phyloP scores from a whole-genome alignment of 306 rosid species.

The Arachis hypogaea region DNA sequence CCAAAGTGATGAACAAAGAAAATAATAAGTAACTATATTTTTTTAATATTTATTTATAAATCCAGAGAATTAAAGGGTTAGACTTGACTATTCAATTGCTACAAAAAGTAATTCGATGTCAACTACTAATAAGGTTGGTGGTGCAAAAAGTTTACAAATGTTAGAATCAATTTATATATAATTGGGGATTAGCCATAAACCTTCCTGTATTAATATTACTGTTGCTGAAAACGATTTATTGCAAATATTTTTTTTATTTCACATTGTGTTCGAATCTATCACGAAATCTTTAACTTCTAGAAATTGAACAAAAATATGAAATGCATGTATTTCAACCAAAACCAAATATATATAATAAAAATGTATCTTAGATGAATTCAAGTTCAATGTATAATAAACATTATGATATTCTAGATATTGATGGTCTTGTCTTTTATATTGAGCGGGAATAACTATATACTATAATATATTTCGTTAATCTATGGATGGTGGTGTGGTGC shows the following conservation, averaged over 20 bases:
- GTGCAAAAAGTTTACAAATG: background rate
- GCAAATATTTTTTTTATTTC: background rate
- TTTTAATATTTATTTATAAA: background rate
- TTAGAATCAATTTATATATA: background rate
- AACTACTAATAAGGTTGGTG: background rate
- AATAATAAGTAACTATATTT: background rate
- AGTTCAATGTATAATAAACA: background rate
- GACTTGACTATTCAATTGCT: conserved; percentile 4
- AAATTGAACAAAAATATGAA: background rate
- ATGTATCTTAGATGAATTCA: background rate
- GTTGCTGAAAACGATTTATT: background rate
- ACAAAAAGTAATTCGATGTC: background rate
- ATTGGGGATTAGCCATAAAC: background rate
- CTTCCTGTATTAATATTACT: background rate
- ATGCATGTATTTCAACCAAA: background rate
- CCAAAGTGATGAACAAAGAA: background rate
- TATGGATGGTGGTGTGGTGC: no score
- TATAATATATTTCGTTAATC: no score
- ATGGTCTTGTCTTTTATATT: no score
- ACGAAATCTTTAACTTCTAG: conserved; percentile 8
- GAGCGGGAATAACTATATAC: no score
- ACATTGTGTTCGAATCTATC: background rate
- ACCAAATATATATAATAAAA: background rate
- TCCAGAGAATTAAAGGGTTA: background rate
- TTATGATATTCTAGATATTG: no score